Evolutionary conservation across 805 yeast species (phyloP).

Genomic region (Grigorovia jiainica): DNA sequence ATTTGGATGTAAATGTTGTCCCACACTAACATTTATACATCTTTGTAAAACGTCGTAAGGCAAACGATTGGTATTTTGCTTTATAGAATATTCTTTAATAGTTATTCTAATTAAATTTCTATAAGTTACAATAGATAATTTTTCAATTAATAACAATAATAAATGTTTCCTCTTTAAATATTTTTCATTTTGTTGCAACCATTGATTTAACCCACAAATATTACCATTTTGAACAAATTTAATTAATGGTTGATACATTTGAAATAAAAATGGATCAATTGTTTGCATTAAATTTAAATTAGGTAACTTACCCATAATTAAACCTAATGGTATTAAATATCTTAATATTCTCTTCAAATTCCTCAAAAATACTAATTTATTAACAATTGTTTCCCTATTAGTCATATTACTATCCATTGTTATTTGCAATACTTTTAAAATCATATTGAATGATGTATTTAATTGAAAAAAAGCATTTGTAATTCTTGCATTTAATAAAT

Average conservation of each 20-base stretch:
- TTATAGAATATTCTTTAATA: slow-evolving; percentile 12
- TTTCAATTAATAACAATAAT: slow-evolving; percentile 33
- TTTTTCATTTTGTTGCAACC: slow-evolving; percentile 25
- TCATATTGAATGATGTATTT: slow-evolving; percentile 40
- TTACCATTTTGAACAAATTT: slow-evolving; percentile 36
- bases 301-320: slow-evolving; percentile 49
- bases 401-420: neutral
- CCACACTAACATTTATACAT: slow-evolving; percentile 15
- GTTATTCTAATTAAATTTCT: slow-evolving; percentile 29
- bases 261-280: slow-evolving; percentile 19
- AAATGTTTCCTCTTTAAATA: slow-evolving; percentile 27
- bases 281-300: slow-evolving; percentile 20
- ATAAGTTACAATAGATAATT: slow-evolving; percentile 33
- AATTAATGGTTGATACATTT: slow-evolving; percentile 32
- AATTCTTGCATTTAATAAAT: slow-evolving; percentile 43
- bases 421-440: slow-evolving; percentile 4
- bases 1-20: neutral
- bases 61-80: slow-evolving; percentile 17
- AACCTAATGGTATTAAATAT: slow-evolving; percentile 42
- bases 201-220: slow-evolving; percentile 27
- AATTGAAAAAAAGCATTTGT: slow-evolving; percentile 45
- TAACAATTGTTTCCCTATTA: neutral
- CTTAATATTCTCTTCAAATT: slow-evolving; percentile 33
- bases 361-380: slow-evolving; percentile 18
- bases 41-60: slow-evolving; percentile 17